Base-by-base conservation (phyloP, 164 flowering plant genomes). In the Vitis rotundifolia region DNA sequence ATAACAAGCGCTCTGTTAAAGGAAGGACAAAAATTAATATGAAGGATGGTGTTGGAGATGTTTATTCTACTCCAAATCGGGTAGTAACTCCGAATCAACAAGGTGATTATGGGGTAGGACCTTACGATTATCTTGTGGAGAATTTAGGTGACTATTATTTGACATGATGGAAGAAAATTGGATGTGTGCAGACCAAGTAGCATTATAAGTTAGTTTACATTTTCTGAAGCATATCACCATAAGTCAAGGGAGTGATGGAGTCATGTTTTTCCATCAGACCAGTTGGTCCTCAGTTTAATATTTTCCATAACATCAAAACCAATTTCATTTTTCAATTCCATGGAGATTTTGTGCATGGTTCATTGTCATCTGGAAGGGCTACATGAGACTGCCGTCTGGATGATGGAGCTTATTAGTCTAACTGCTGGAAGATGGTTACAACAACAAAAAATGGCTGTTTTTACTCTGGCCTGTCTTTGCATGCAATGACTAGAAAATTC, bases 1-100 rank as follows among this genome's bases (percentile, higher is more conserved):
- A 90, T 49, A 84, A 78, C 81, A 92, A 88, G 76, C 87, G 88
- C 50, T 61, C 78, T 57, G 79, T 77, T 3, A 90, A 88, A 75
- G 89, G 89, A 10, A 80, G 88, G 57, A 66, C 81, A 63, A 89
- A 84, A 61, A 51, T 63, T 53, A 77, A 74, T 73, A 52, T 61
- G 22, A 90, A 87, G 73, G 84, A 72, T 64, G 70, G 71, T 58
- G 50, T 29, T 37, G 80, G 68, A 58, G 73, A 69, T 68, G 68
- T 67, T 63, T 77, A 80, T 76, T 59, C 79, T 26, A 56, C 67
- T 75, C 56, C 83, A 53, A 84, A 76, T 70, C 81, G 68, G 70
- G 69, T 71, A 61, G 73, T 70, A 47, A 77, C 84, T 49, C 11
- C 86, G 51, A 78, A 71, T 75, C 90, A 81, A 50, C 70, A 68